These are phyloP conservation scores for Neurospora sp. DNA, from an alignment of 2,329 filamentous ascomycete species.

Conservation along the genomic window DNA sequence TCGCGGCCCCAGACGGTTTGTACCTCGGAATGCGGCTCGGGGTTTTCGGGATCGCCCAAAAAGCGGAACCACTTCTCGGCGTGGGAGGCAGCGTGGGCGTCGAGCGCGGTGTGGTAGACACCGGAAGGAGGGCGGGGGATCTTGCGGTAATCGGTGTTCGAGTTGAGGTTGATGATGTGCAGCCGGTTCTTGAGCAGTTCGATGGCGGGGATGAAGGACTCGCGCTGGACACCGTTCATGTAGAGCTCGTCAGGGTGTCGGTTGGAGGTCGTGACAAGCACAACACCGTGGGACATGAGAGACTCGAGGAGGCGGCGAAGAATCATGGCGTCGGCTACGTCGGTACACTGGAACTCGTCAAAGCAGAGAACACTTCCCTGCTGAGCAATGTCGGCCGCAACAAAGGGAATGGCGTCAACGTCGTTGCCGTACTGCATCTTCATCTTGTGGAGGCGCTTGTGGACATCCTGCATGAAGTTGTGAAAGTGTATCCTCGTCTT, in stretches of 20 bases:
- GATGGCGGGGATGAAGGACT: slow-evolving; percentile 93
- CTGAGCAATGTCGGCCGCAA: slow-evolving; percentile 89
- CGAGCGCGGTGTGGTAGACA: slow-evolving; percentile 86
- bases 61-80: slow-evolving; percentile 94
- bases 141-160: slow-evolving; percentile 92
- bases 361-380: slow-evolving; percentile 84
- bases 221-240: slow-evolving; percentile 93
- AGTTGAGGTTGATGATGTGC: slow-evolving; percentile 89
- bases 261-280: slow-evolving; percentile 92
- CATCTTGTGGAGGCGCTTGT: slow-evolving; percentile 79
- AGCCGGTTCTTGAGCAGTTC: slow-evolving; percentile 77
- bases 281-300: slow-evolving; percentile 93
- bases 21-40: slow-evolving; percentile 62
- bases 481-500: slow-evolving; percentile 97
- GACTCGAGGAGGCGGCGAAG: slow-evolving; percentile 75
- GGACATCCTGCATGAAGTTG: slow-evolving; percentile 98
- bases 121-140: slow-evolving; percentile 87
- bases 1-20: slow-evolving; percentile 90
- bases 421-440: slow-evolving; percentile 86
- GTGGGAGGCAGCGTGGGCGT: slow-evolving; percentile 65
- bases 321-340: slow-evolving; percentile 98
- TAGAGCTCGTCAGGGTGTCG: slow-evolving; percentile 94
- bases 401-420: slow-evolving; percentile 80
- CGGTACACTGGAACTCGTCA: slow-evolving; percentile 97
- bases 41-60: slow-evolving; percentile 73